Evolutionary conservation across 2,329 filamentous ascomycete genomes (phyloP).

Genomic region (Claviceps quebecensis): DNA sequence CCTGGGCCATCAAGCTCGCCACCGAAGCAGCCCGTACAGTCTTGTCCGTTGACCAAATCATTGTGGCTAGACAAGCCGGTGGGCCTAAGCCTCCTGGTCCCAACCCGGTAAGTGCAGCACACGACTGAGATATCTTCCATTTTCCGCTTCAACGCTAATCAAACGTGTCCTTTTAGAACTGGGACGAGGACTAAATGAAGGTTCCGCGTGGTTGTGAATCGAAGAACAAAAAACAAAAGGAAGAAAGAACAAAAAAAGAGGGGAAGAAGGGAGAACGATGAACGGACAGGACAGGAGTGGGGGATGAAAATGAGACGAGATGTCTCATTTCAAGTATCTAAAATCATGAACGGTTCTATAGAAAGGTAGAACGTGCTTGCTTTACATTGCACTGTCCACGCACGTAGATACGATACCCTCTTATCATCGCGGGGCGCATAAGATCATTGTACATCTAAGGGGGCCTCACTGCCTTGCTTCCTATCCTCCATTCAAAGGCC

Average conservation of each 20-base stretch:
- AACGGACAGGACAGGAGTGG: no score
- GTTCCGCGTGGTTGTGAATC: not conserved
- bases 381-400: not conserved
- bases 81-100: constrained; percentile 93
- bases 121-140: not conserved
- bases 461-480: not conserved
- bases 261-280: not conserved
- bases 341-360: not conserved
- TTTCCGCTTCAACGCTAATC: not conserved
- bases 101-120: constrained; percentile 47
- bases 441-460: not conserved
- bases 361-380: not conserved
- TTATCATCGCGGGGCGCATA: not conserved
- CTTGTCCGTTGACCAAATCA: constrained; percentile 95
- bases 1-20: constrained; percentile 93
- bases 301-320: no score
- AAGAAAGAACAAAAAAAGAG: not conserved
- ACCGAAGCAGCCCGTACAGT: constrained; percentile 91
- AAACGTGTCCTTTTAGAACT: constrained; percentile 29
- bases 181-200: constrained; percentile 45
- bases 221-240: not conserved
- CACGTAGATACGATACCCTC: not conserved
- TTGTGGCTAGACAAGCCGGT: constrained; percentile 91
- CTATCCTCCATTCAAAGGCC: no score
- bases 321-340: no score